Base-by-base conservation (phyloP, 805 yeast genomes). In the Tetrapisispora iriomotensis region DNA sequence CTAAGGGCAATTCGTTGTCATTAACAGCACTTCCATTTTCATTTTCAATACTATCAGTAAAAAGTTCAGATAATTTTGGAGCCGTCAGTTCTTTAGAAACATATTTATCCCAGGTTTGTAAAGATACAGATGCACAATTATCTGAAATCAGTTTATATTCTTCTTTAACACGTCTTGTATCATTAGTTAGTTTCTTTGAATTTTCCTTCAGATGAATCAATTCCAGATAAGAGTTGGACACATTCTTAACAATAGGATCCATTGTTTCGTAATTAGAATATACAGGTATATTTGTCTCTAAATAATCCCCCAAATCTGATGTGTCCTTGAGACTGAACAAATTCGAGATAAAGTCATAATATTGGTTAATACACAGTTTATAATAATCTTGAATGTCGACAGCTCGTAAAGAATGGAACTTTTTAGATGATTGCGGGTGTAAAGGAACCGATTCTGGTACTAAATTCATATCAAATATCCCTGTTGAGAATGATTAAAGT, bases 31-130 rank as follows among this genome's bases (percentile, higher is more conserved):
- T 10, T 14, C 22, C 17, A 12, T 33, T 22, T 23, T 24, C 27
- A 27, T 14, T 17, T 27, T 27, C 18, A 20, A 41, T 38, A 13
- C 21, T n/a, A 24, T 35, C 33, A 8, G 19, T 19, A 19, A 29
- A 37, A 15, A 50, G 12, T n/a, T 43, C 36, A 14, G 41, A 31
- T n/a, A 54, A 32, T 15, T 35, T 31, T 17, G 57, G 54, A 3
- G 51, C 50, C 3, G 27, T 36, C 6, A 45, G 17, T 8, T 41
- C 44, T 5, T 43, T 41, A 7, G 40, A 36, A 1, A 36, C 23
- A 40, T 50, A 53, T 20, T 32, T 36, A 14, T 45, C 48, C 60
- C 58, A 53, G n/a, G 41, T 50, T 14, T 44, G 45, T 14, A 50
- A 40, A 7, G 41, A 40, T 14, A 52, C 39, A 3, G 44, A 44